Evolutionary conservation across 2,329 filamentous ascomycete species (phyloP).

Genomic region (Raffaelea ambrosiae): DNA sequence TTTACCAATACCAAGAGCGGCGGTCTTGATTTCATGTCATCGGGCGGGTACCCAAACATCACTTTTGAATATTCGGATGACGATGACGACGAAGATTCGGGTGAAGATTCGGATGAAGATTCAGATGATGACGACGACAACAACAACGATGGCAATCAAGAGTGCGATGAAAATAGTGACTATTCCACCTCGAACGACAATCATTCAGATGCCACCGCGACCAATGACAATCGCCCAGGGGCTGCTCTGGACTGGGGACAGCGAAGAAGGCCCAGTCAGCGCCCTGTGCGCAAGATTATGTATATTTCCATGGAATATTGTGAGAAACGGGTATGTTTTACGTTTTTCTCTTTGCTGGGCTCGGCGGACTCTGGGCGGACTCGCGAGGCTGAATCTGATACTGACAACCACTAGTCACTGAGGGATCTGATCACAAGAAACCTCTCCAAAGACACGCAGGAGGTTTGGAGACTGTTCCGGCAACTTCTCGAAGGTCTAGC

Average conservation of each 20-base stretch:
- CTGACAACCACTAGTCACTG: conserved; percentile 49
- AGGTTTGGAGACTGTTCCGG: conserved; percentile 84
- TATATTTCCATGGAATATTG: conserved; percentile 99
- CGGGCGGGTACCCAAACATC: conserved; percentile 66
- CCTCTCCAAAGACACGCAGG: conserved; percentile 63
- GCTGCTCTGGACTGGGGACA: conserved; percentile 10
- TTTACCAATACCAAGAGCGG: conserved; percentile 62
- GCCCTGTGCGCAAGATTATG: conserved; percentile 61
- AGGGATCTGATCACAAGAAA: conserved; percentile 76
- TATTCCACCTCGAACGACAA: conserved; percentile 8
- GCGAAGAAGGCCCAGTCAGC: conserved; percentile 27
- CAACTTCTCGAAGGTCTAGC: conserved; percentile 84
- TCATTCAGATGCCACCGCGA: conserved; percentile 11
- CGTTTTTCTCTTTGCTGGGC: background rate
- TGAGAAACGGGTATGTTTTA: conserved; percentile 62
- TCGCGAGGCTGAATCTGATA: conserved; percentile 3
- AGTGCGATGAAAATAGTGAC: conserved; percentile 14
- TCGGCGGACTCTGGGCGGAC: background rate
- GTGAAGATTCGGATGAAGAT: conserved; percentile 35
- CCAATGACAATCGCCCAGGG: conserved; percentile 6
- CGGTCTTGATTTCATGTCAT: conserved; percentile 89
- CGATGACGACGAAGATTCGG: conserved; percentile 34
- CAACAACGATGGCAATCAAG: conserved; percentile 24
- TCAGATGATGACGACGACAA: conserved; percentile 37
- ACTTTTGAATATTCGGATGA: conserved; percentile 54